These are phyloP conservation scores for Chytriomyces sp. DNA, from an alignment of 192 early-diverging fungal genomes.

Conservation along the genomic window DNA sequence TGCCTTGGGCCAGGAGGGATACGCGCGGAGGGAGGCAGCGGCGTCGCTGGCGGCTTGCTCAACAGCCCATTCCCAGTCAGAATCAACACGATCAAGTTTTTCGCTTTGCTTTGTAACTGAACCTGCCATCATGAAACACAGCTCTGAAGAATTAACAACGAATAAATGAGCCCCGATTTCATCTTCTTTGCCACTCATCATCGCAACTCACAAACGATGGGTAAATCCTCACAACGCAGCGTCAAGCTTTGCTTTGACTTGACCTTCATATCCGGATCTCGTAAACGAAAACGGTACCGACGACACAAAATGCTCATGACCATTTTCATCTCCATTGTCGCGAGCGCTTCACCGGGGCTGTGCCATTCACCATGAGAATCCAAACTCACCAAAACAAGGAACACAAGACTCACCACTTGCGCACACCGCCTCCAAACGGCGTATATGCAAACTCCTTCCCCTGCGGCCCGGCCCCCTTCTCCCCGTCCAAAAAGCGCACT, in stretches of 20 bases:
- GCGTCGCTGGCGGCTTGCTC: too few species aligned
- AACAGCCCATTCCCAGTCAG: too few species aligned
- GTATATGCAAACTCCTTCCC: background rate
- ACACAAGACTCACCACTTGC: background rate
- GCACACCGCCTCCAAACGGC: conserved; percentile 12
- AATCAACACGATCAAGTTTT: too few species aligned
- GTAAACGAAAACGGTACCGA: background rate
- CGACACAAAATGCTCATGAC: background rate
- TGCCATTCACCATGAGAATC: background rate
- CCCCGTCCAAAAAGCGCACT: background rate
- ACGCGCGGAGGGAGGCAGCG: too few species aligned
- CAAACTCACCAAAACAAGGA: background rate
- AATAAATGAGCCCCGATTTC: too few species aligned
- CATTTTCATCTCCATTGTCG: conserved; percentile 13
- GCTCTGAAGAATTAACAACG: background rate
- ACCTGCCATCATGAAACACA: too few species aligned
- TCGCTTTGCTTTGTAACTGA: too few species aligned
- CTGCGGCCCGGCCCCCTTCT: background rate
- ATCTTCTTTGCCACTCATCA: too few species aligned
- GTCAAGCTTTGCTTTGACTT: background rate
- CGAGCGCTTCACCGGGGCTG: conserved; percentile 5
- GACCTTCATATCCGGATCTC: background rate
- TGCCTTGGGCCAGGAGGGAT: too few species aligned
- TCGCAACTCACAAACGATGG: background rate
- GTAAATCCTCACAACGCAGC: conserved; percentile 3